Base-by-base conservation (phyloP, 2,329 filamentous ascomycete species). In the Amauroascus niger region DNA sequence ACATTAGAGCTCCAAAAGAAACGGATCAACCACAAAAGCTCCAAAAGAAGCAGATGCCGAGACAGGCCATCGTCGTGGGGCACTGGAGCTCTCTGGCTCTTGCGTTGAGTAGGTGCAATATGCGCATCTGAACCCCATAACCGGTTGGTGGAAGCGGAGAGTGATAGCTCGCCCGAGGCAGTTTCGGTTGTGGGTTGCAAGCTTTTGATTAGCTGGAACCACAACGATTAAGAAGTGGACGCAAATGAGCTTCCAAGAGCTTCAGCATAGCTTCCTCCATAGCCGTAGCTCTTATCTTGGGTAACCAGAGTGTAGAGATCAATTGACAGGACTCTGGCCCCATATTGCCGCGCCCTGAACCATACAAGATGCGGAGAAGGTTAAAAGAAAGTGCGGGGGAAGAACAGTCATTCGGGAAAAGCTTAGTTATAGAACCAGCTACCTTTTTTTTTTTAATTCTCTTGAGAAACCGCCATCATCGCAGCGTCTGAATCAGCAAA, bases 101-200 rank as follows among this genome's bases (percentile, higher is more conserved):
- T 14, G 14, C 33, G 20, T 28, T 45, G 22, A 48, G 14, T 18
- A 24, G 6, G 9, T 8, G 37, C 18, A 35, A 35, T n/a, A n/a
- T 22, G 16, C 14, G n/a, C 11, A 30, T 16, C 14, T 30, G 13
- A 49, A 6, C 24, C 7, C 22, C 22, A 40, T 40, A 49, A 16
- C 33, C 46, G 47, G 35, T 26, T 16, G 13, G 16, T 40, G 40
- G 47, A n/a, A 41, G 47, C 32, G 47, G 47, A 41, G 47, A 40
- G 14, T 16, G 6, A 4, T 49, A 28, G 47, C 35, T 40, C 18
- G 33, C n/a, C 47, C 47, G 35, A 49, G 33, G 47, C 20, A 40
- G 14, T 26, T 24, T 49, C 33, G 47, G 35, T 30, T 28, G 24
- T 40, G 9, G 22, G 14, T 24, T 24, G 20, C 8, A 33, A 41